Base-by-base conservation (phyloP, 345 rosid genomes). In the Firmiana major region DNA sequence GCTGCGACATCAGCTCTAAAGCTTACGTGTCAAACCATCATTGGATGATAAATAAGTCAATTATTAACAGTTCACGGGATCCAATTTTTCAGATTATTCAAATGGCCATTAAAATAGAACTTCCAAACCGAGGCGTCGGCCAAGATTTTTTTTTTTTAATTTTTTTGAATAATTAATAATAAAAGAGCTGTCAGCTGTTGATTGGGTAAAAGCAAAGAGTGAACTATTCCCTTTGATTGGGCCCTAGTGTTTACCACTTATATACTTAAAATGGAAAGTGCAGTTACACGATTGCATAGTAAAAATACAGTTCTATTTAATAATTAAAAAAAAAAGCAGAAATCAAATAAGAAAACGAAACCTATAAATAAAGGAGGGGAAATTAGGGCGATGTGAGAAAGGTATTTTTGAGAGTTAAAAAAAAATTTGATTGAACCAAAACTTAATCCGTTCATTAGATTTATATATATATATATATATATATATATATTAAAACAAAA, bases 211-310 rank as follows among this genome's bases (percentile, higher is more conserved):
- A 11, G 34, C 22, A 53, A 45, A 12, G 15, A 36, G 2, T 6
- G 57, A 16, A 10, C 7, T 3, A 60, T 11, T 12, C 9, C 40
- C 13, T 9, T n/a, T 12, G 12, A 57, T 4, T 15, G 21, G 42
- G 34, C 3, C 28, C 58, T 43, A 24, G 43, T 2, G 26, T 57
- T 26, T n/a, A 45, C n/a, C 9, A 6, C 16, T 0, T 5, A 7
- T 34, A 69, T 70, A 43, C 80, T 42, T 40, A 24, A 19, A 62
- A 40, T 73, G 67, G 74, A 59, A 74, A 66, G 45, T 43, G 55
- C 51, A 43, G 49, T 79, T 55, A 34, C 75, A 34, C 36, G 63
- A 60, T 62, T 49, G 76, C 62, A 16, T 69, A 48, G 1, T 63
- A 34, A 43, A 24, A 55, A 55, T 2, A 53, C 16, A 21, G n/a